Evolutionary conservation across 2,329 filamentous ascomycete species (phyloP).

Genomic region (Neophaeococcomyces aloes): DNA sequence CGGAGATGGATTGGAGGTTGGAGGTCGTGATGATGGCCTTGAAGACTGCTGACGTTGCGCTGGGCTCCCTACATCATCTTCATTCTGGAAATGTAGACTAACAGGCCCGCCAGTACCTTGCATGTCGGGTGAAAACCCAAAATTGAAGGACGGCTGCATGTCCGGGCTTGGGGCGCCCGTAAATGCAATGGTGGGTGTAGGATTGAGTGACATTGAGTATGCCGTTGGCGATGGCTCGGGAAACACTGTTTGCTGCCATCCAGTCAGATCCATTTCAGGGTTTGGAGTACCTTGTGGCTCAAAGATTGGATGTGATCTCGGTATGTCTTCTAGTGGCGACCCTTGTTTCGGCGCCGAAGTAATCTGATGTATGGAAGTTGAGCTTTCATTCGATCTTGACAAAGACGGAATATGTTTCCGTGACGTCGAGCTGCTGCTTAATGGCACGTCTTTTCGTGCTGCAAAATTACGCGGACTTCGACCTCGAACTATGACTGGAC

Average conservation of each 20-base stretch:
- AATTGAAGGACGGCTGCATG: slow-evolving; percentile 14
- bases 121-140: slow-evolving; percentile 19
- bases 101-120: slow-evolving; percentile 13
- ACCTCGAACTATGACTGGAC: slow-evolving; percentile 86
- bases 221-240: slow-evolving; percentile 15
- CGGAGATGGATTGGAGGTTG: slow-evolving; percentile 22
- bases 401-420: slow-evolving; percentile 52
- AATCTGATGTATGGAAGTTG: slow-evolving; percentile 19
- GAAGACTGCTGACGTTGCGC: slow-evolving; percentile 15
- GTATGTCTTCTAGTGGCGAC: slow-evolving; percentile 14
- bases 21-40: slow-evolving; percentile 19
- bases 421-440: slow-evolving; percentile 69
- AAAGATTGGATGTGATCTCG: slow-evolving; percentile 7
- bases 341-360: slow-evolving; percentile 20
- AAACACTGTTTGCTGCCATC: slow-evolving; percentile 14
- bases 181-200: slow-evolving; percentile 15
- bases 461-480: slow-evolving; percentile 92
- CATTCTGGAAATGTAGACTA: slow-evolving; percentile 22
- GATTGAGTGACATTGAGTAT: slow-evolving; percentile 18
- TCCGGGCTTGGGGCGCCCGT: slow-evolving; percentile 17
- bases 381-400: slow-evolving; percentile 13
- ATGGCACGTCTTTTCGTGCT: slow-evolving; percentile 80
- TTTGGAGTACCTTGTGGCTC: neutral
- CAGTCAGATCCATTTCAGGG: slow-evolving; percentile 6
- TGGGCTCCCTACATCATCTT: slow-evolving; percentile 20